Conservation (phyloP, 768 basidiomycete species). For the Leccinellum luteum region DNA sequence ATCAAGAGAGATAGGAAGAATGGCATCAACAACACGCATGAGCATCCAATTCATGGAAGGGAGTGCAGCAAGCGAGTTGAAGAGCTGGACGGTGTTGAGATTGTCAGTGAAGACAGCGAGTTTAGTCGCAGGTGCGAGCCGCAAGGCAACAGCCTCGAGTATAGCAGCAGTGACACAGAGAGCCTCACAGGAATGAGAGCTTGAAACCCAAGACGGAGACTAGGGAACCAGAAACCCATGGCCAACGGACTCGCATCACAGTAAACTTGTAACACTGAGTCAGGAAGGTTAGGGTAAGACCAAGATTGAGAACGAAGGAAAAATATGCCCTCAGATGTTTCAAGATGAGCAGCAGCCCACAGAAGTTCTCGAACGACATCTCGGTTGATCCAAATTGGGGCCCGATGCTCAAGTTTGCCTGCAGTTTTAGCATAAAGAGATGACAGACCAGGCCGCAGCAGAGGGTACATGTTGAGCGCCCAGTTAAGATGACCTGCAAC, state of each 20-base stretch:
- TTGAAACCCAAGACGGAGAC: too few species aligned
- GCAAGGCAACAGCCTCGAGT: too few species aligned
- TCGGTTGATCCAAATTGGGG: constrained; percentile 4
- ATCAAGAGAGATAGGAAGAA: constrained; percentile 11
- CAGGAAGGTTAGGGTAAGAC: too few species aligned
- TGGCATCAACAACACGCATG: constrained; percentile 2
- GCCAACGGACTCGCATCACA: too few species aligned
- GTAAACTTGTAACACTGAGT: too few species aligned
- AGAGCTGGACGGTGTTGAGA: constrained; percentile 34
- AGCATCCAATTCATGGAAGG: constrained; percentile 19
- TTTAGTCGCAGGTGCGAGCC: too few species aligned
- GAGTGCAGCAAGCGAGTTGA: constrained; percentile 22
- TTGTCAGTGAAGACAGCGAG: too few species aligned
- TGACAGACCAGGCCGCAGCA: constrained; percentile 32
- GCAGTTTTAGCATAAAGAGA: constrained; percentile 35
- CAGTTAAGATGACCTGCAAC: constrained; percentile 5
- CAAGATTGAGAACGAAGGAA: too few species aligned
- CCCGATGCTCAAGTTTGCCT: constrained; percentile 14
- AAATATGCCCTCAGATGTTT: too few species aligned
- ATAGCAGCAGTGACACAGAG: too few species aligned
- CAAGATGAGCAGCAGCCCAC: constrained; percentile 35
- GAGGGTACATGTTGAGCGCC: constrained; percentile 16
- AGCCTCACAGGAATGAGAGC: too few species aligned
- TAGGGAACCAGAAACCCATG: too few species aligned
- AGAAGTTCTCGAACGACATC: background rate